Base-by-base conservation (phyloP, 768 basidiomycete species). In the Paxillus rubicundulus region DNA sequence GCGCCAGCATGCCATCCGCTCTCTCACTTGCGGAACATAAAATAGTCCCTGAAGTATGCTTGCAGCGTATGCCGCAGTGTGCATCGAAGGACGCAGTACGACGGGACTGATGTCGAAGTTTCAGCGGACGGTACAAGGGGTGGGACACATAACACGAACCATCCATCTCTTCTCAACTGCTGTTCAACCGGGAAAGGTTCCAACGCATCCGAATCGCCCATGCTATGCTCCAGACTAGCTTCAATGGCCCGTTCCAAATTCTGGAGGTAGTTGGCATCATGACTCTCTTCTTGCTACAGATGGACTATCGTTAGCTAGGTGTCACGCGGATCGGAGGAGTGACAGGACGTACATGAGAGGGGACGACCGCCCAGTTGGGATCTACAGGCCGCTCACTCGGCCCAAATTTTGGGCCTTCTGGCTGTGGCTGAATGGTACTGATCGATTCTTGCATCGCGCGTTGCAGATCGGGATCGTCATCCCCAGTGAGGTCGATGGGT, bases 291-390 rank as follows among this genome's bases (percentile, higher is more conserved):
- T 75, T 75, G 58, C 63, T 58, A 65, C 45, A 46, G 58, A 43
- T 48, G 54, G 55, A 30, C 30, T 30, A 50, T 45, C 30, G 55
- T 47, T 44, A 48, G 33, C 17, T 36, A 54, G 48, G 36, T 28
- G 74, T 40, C 83, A 72, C 32, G 80, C 69, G 51, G 76, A 81
- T 5, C 24, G 82, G 81, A 1, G 78, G 73, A 64, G 85, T 39
- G 28, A 37, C 18, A 13, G 10, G 39, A 65, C 65, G 62, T 71
- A 87, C 87, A 63, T 85, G 82, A 6, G 86, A 82, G 17, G 82
- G 80, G 8, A 87, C 86, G 63, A 88, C 66, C 45, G 84, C 83
- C 87, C 86, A 88, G 49, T 76, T 77, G 1, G 84, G 79, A 63
- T 87, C 76, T 2, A 86, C 76, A 4, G 83, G 77, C 38, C 86